Conservation (phyloP, 2,329 filamentous ascomycete genomes). For the Phialophora expanda region DNA sequence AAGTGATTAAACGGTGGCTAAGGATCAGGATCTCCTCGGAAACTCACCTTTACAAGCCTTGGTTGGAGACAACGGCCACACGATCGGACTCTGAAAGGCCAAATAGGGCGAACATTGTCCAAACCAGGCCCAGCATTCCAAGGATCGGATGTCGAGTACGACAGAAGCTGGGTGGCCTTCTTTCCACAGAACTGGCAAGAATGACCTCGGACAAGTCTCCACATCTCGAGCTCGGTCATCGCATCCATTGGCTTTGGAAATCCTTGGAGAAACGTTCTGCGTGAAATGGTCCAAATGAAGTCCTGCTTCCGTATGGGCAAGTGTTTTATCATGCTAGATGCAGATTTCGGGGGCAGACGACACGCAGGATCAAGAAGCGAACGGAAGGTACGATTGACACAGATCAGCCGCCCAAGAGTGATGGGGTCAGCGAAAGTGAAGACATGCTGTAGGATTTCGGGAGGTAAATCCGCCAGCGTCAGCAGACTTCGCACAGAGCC, state of each 20-base stretch:
- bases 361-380: slow-evolving; percentile 60
- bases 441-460: slow-evolving; percentile 71
- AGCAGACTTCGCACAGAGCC: neutral
- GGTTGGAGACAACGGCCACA: slow-evolving; percentile 70
- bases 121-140: slow-evolving; percentile 68
- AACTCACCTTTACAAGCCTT: slow-evolving; percentile 68
- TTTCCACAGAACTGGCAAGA: slow-evolving; percentile 72
- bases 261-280: slow-evolving; percentile 67
- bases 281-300: slow-evolving; percentile 72
- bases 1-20: slow-evolving; percentile 39
- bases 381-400: slow-evolving; percentile 71
- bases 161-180: slow-evolving; percentile 28
- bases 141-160: slow-evolving; percentile 42
- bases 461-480: slow-evolving; percentile 27
- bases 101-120: slow-evolving; percentile 67
- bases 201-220: slow-evolving; percentile 67
- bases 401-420: slow-evolving; percentile 68
- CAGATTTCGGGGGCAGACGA: slow-evolving; percentile 43
- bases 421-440: slow-evolving; percentile 70
- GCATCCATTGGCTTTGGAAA: slow-evolving; percentile 71
- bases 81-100: slow-evolving; percentile 70
- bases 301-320: slow-evolving; percentile 60
- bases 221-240: slow-evolving; percentile 76
- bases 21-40: neutral
- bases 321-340: slow-evolving; percentile 41